Conservation (phyloP, 1,284 basidiomycete genomes). For the Stygiomarasmius scandens region DNA sequence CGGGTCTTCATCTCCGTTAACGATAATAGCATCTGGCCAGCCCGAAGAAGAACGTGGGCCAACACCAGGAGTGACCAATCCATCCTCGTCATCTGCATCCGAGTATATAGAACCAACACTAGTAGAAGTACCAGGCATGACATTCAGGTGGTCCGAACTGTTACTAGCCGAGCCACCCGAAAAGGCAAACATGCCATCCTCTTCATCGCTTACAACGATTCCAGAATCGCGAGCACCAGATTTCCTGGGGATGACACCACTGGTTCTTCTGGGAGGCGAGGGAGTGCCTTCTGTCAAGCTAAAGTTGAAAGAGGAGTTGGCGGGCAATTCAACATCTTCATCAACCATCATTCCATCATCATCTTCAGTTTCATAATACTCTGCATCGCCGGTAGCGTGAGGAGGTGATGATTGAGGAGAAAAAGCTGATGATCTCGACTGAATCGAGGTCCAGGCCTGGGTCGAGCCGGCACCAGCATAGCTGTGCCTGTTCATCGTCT, state of each 20-base stretch:
- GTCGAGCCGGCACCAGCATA: constrained; percentile 47
- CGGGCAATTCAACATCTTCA: constrained; percentile 34
- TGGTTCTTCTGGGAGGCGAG: constrained; percentile 47
- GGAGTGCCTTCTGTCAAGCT: constrained; percentile 58
- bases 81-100: constrained; percentile 58
- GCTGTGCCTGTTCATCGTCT: constrained; percentile 57
- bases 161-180: constrained; percentile 17
- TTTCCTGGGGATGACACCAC: constrained; percentile 57
- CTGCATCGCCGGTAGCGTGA: constrained; percentile 23
- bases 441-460: constrained; percentile 48
- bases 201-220: constrained; percentile 63
- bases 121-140: constrained; percentile 58
- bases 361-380: constrained; percentile 34
- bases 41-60: constrained; percentile 55
- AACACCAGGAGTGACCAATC: constrained; percentile 67
- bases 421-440: constrained; percentile 38
- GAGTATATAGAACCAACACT: constrained; percentile 65
- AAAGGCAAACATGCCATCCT: constrained; percentile 38
- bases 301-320: constrained; percentile 56
- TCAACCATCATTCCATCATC: constrained; percentile 65
- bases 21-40: constrained; percentile 59
- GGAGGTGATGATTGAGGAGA: constrained; percentile 56
- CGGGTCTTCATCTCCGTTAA: constrained; percentile 44
- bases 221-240: constrained; percentile 73
- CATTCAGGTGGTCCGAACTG: constrained; percentile 34